These are phyloP conservation scores for Hypoxylon perforatum DNA, from an alignment of 495 filamentous ascomycete genomes.

Conservation along the genomic window DNA sequence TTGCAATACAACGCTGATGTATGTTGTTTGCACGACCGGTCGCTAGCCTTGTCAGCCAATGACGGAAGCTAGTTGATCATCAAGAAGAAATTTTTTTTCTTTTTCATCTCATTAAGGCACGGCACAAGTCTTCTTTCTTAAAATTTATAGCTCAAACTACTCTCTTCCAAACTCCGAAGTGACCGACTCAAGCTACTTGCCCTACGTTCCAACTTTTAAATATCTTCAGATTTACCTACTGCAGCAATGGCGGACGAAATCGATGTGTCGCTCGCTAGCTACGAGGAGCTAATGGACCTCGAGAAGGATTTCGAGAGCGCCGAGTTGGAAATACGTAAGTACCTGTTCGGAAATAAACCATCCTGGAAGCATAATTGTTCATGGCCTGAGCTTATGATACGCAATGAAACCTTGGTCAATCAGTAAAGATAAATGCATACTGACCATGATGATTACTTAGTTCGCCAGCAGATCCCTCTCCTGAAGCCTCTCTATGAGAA, in stretches of 20 bases:
- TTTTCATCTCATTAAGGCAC: too few species aligned
- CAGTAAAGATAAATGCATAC: constrained; percentile 2
- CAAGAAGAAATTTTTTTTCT: constrained; percentile 35
- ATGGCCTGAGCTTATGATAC: background rate
- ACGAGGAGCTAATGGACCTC: constrained; percentile 68
- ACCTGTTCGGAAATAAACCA: background rate
- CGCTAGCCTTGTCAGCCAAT: constrained; percentile 29
- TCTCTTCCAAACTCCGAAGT: background rate
- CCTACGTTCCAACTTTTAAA: background rate
- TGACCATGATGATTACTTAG: constrained; percentile 49
- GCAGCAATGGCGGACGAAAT: constrained; percentile 54
- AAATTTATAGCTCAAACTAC: constrained; percentile 2
- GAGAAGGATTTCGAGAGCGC: constrained; percentile 78
- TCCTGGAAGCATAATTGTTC: background rate
- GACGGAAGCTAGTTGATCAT: constrained; percentile 26
- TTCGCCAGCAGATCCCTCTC: constrained; percentile 65
- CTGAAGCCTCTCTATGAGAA: constrained; percentile 73
- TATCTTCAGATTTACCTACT: background rate
- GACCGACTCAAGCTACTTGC: background rate
- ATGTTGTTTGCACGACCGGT: too few species aligned
- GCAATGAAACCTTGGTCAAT: background rate
- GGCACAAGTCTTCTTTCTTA: constrained; percentile 15
- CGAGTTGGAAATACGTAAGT: constrained; percentile 76
- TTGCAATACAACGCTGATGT: background rate
- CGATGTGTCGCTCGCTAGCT: constrained; percentile 58